Conservation (phyloP, 495 filamentous ascomycete species). For the Aspergillus sparsus region DNA sequence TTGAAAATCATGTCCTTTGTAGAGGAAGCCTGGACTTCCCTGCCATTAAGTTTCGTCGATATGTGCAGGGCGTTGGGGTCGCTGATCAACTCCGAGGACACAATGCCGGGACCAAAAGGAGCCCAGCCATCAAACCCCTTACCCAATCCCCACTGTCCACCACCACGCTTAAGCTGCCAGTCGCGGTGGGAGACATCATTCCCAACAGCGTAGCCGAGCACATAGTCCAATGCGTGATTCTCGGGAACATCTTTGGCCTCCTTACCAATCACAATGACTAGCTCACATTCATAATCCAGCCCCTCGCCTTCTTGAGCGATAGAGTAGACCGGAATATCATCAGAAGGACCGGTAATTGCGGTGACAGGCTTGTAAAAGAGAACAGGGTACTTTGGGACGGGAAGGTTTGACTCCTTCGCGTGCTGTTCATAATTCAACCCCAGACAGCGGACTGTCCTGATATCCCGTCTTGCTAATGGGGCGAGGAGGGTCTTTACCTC, state of each 20-base stretch:
- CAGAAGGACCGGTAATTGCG: slow-evolving; percentile 66
- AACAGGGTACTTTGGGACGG: slow-evolving; percentile 73
- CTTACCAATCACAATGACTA: slow-evolving; percentile 77
- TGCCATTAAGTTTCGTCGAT: slow-evolving; percentile 68
- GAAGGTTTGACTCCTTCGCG: slow-evolving; percentile 74
- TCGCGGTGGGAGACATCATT: slow-evolving; percentile 85
- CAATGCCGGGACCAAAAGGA: slow-evolving; percentile 82
- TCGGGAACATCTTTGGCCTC: slow-evolving; percentile 67
- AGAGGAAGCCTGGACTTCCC: slow-evolving; percentile 68
- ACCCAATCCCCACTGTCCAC: slow-evolving; percentile 78
- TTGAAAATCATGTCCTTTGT: slow-evolving; percentile 84
- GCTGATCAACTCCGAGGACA: slow-evolving; percentile 62
- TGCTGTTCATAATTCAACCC: slow-evolving; percentile 83
- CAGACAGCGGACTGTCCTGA: slow-evolving; percentile 74
- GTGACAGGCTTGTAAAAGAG: slow-evolving; percentile 85
- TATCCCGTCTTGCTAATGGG: slow-evolving; percentile 66
- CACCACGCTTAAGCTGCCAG: slow-evolving; percentile 77
- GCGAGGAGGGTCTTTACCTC: slow-evolving; percentile 68
- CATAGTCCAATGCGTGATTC: slow-evolving; percentile 66
- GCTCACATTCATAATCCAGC: slow-evolving; percentile 83
- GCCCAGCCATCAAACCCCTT: slow-evolving; percentile 91
- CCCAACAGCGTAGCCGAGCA: slow-evolving; percentile 78
- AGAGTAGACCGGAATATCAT: slow-evolving; percentile 64
- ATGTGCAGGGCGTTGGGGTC: slow-evolving; percentile 71
- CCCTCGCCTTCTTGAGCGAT: slow-evolving; percentile 62